These are phyloP conservation scores for Gastrolobium villosum DNA, from an alignment of 306 rosid genomes.

Conservation along the genomic window DNA sequence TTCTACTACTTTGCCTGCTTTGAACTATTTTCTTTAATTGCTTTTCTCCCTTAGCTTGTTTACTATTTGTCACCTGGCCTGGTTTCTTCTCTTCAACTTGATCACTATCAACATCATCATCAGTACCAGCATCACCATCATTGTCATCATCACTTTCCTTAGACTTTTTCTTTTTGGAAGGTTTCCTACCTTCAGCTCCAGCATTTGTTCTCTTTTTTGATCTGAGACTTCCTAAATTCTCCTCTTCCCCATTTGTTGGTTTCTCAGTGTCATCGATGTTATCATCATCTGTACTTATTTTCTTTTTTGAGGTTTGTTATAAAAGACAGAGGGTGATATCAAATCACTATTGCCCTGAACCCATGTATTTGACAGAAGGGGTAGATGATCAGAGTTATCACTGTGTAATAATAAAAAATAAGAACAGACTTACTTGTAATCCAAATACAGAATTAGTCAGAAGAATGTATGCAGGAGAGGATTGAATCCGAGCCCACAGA, in stretches of 20 bases:
- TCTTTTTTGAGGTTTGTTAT: slow-evolving; percentile 56
- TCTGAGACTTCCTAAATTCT: slow-evolving; percentile 53
- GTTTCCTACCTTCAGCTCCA: slow-evolving; percentile 61
- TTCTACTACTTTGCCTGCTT: slow-evolving; percentile 44
- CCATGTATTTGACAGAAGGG: too few species aligned
- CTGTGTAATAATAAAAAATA: too few species aligned
- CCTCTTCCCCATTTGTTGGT: slow-evolving; percentile 51
- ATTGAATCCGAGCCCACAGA: too few species aligned
- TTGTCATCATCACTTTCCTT: slow-evolving; percentile 57
- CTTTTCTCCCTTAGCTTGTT: slow-evolving; percentile 57
- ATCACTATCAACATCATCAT: slow-evolving; percentile 45
- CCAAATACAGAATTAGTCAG: too few species aligned
- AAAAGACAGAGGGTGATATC: too few species aligned
- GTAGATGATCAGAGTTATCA: too few species aligned
- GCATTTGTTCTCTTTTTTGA: slow-evolving; percentile 61
- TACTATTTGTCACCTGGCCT: slow-evolving; percentile 33
- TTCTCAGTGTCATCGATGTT: slow-evolving; percentile 51
- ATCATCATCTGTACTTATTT: slow-evolving; percentile 46
- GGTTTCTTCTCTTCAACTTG: slow-evolving; percentile 56
- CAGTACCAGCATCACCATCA: slow-evolving; percentile 48
- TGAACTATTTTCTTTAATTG: slow-evolving; percentile 58
- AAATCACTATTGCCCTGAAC: too few species aligned
- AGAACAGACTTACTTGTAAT: too few species aligned
- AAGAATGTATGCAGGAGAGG: too few species aligned
- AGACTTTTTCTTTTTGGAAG: slow-evolving; percentile 61